Evolutionary conservation across 768 basidiomycete genomes (phyloP), one percentile per base, ranked within the genome.

Genomic region (Lepiota venenata): DNA sequence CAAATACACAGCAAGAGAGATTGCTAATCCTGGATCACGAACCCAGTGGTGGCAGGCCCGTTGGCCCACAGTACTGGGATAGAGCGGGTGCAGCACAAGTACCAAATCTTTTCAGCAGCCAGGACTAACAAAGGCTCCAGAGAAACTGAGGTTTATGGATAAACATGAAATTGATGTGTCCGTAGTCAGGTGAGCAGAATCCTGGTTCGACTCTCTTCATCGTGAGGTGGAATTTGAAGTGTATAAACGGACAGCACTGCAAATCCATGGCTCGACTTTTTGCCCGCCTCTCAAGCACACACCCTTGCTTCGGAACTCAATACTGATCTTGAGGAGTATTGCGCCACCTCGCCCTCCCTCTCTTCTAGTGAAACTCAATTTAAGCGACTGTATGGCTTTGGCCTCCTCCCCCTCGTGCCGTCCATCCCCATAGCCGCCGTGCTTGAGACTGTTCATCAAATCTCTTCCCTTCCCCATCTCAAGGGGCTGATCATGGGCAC

Each of bases 251-350:
- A 42, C 60, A 91, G 91, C 65, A 81, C 88, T 21, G 92, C 92
- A 22, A 94, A 95, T 63, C 93, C 92, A 8, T 95, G 92, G 92
- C 80, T 94, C 35, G 93, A 95, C 67, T 94, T 93, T 64, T 78
- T 95, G 20, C 67, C 85, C 4, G 80, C 88, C 9, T 63, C 79
- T 21, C 80, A 86, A 40, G 93, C 92, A 8, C 74, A 79, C 46
- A 63, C 66, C 11, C 77, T 93, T 15, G 90, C 91, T 0, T 68
- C 65, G n/a, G 78, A 85, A 47, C 74, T 94, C 41, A 95, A 94
- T 65, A 65, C 74, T 32, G 88, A 93, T 63, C 76, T 94, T 8
- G 90, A 95, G 64, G 63, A 77, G 22, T 94, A 89, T 63, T 95
- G 92, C 64, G 76, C 87, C 2, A 79, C 83, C 1, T 78, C 81